Conservation (phyloP, 1,139 yeast genomes). For the Saccharomyces hybrid region DNA sequence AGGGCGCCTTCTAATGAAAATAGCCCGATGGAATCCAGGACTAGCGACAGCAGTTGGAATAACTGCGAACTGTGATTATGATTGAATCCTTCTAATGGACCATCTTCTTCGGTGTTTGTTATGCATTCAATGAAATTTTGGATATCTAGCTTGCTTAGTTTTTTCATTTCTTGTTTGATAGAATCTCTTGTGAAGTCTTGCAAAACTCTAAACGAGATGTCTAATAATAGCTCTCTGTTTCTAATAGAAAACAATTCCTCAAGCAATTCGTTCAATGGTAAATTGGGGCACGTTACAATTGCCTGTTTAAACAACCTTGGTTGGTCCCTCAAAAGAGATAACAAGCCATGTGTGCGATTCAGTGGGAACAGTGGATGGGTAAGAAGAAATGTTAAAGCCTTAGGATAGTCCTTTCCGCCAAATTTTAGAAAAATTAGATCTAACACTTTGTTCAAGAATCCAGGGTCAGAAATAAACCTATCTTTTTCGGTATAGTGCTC, state of each 20-base stretch:
- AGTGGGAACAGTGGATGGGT: slow-evolving; percentile 84
- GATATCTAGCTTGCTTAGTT: slow-evolving; percentile 27
- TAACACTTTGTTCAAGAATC: slow-evolving; percentile 46
- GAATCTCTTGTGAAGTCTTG: slow-evolving; percentile 44
- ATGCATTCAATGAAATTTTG: slow-evolving; percentile 30
- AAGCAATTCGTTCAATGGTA: slow-evolving; percentile 57
- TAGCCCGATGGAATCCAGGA: slow-evolving; percentile 31
- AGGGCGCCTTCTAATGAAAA: slow-evolving; percentile 27
- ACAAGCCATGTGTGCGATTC: slow-evolving; percentile 46
- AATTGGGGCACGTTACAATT: slow-evolving; percentile 65
- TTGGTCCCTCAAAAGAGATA: slow-evolving; percentile 42
- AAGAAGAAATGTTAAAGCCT: slow-evolving; percentile 60
- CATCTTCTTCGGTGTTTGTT: slow-evolving; percentile 17
- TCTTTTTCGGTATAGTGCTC: slow-evolving; percentile 60
- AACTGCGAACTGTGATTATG: slow-evolving; percentile 22
- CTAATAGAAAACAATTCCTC: slow-evolving; percentile 47
- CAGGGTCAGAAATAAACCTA: slow-evolving; percentile 51
- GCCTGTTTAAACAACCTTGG: slow-evolving; percentile 74
- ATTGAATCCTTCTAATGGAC: slow-evolving; percentile 11
- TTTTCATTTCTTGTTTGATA: slow-evolving; percentile 27
- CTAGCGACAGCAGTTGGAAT: slow-evolving; percentile 28
- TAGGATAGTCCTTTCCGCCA: slow-evolving; percentile 38
- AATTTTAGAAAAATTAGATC: slow-evolving; percentile 37
- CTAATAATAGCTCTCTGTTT: slow-evolving; percentile 59
- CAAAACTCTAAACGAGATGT: slow-evolving; percentile 54